A percentile compares a stretch with the other conserved stretches of the same genome.
Conservation (phyloP, 495 filamentous ascomycete genomes). For the Durotheca rogersii region DNA sequence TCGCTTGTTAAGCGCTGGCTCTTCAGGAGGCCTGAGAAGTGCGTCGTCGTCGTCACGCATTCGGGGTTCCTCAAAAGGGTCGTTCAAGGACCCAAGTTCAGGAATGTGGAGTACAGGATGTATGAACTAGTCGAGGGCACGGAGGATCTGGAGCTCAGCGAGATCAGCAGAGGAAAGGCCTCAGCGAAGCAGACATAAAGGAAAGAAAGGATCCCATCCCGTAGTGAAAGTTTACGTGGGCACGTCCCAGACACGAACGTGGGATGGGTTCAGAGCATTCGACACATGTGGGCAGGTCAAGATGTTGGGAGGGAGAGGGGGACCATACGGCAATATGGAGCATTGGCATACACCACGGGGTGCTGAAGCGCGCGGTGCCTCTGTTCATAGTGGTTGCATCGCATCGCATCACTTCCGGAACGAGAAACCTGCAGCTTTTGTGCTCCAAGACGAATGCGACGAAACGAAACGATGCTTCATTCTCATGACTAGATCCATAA, state of each 20-base stretch:
- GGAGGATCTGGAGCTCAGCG: conserved; percentile 35
- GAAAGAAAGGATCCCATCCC: neutral
- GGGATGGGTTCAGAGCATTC: too few relatives aligned
- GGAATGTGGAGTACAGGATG: conserved; percentile 52
- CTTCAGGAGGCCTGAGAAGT: conserved; percentile 49
- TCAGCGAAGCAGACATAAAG: neutral
- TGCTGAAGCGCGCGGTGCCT: neutral
- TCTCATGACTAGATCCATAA: neutral
- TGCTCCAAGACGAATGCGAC: too few relatives aligned
- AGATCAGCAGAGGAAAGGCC: conserved; percentile 33
- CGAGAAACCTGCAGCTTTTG: too few relatives aligned
- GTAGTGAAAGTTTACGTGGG: too few relatives aligned
- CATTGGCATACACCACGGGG: neutral
- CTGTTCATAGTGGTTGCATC: conserved; percentile 3
- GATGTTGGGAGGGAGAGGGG: too few relatives aligned
- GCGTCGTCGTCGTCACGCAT: conserved; percentile 54
- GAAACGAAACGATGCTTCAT: neutral
- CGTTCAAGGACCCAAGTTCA: conserved; percentile 36
- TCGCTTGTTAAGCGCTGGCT: conserved; percentile 44
- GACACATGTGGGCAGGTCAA: too few relatives aligned
- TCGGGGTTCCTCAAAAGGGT: conserved; percentile 50
- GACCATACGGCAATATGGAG: neutral
- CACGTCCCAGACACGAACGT: too few relatives aligned
- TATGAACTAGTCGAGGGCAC: conserved; percentile 45
- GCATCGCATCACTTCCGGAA: too few relatives aligned